A percentile compares a stretch with the other conserved stretches of the same genome.
Conservation (phyloP, 2,329 filamentous ascomycete genomes). For the Aspergillus oerlinghausenensis region DNA sequence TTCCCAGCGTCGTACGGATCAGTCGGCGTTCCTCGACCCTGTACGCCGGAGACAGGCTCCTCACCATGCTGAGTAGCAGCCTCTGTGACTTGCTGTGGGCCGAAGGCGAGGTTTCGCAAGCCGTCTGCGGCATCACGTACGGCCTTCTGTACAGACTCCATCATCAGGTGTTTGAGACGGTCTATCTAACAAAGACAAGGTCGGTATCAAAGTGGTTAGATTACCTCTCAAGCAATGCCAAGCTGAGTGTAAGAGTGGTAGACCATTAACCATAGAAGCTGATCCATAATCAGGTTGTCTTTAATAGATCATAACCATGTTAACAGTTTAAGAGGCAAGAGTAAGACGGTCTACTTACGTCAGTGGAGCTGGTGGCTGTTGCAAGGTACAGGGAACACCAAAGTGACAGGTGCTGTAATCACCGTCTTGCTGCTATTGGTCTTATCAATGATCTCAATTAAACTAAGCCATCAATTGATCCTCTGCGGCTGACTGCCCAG, state of each 20-base stretch:
- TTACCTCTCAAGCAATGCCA: not conserved
- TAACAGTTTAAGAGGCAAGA: not conserved
- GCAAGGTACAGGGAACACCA: not conserved
- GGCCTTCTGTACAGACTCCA: not conserved
- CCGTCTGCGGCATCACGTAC: not conserved
- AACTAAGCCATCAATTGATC: not conserved
- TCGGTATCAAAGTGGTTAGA: not conserved
- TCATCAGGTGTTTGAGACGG: not conserved
- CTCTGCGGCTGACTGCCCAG: not conserved
- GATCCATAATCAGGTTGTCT: not conserved
- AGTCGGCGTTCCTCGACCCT: conserved; percentile 61
- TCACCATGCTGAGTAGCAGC: conserved; percentile 34
- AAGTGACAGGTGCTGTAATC: not conserved
- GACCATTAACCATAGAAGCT: not conserved
- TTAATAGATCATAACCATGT: not conserved
- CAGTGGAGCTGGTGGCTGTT: not conserved
- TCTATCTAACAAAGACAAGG: not conserved
- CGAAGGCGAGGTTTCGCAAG: not conserved
- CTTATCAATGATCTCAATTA: not conserved
- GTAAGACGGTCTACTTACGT: not conserved
- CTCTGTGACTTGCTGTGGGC: not conserved
- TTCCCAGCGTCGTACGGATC: conserved; percentile 81
- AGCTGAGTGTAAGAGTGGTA: conserved; percentile 2
- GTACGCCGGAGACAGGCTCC: conserved; percentile 69
- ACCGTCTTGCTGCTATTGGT: not conserved